Conservation (phyloP, 768 basidiomycete species). For the Galerina sulciceps region DNA sequence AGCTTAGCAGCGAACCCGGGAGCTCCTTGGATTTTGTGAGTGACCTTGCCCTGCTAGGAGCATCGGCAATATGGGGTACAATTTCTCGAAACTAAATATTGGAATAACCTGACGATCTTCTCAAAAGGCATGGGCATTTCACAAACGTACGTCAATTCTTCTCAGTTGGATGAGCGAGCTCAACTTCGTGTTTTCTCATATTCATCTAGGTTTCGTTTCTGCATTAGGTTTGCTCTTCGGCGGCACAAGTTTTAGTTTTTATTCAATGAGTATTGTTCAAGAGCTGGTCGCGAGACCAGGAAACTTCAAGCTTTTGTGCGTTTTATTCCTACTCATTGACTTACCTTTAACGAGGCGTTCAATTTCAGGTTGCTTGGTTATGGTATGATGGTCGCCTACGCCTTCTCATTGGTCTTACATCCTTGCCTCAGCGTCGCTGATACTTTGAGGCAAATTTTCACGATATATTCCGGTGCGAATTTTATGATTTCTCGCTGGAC, state of each 20-base stretch:
- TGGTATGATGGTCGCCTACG: neutral
- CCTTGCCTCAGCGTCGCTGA: neutral
- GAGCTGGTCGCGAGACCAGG: neutral
- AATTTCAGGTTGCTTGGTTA: constrained; percentile 2
- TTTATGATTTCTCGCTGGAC: neutral
- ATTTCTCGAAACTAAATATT: too few species aligned
- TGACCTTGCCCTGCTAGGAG: constrained; percentile 1
- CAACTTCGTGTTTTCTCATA: neutral
- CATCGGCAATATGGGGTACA: constrained; percentile 8
- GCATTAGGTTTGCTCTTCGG: neutral
- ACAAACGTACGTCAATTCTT: neutral
- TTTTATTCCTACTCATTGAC: neutral
- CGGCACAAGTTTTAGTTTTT: neutral
- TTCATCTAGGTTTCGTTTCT: constrained; percentile 2
- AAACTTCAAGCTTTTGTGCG: neutral
- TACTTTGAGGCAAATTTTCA: constrained; percentile 6
- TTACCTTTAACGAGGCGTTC: neutral
- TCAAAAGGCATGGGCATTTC: constrained; percentile 5
- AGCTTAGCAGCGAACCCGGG: neutral
- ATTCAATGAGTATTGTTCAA: neutral
- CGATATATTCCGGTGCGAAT: constrained; percentile 6
- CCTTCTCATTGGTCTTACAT: neutral
- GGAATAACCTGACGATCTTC: neutral
- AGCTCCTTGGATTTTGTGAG: neutral
- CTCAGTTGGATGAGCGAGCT: neutral